Conservation (phyloP, 345 rosid species). For the Physaria fendleri region DNA sequence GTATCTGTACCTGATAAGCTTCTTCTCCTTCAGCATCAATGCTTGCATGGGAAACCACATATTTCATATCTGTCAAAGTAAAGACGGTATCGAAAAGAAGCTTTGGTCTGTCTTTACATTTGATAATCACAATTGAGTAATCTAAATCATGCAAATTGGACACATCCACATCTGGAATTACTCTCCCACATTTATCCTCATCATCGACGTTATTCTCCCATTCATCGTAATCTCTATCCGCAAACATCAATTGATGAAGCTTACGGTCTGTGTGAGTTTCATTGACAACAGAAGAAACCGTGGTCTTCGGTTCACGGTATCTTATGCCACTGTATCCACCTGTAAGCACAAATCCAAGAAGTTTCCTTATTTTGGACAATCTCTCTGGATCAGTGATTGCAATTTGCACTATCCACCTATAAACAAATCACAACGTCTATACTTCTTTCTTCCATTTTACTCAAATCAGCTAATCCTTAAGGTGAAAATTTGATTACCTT, state of each 20-base stretch:
- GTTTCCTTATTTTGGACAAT: constrained; percentile 56
- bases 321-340: constrained; percentile 51
- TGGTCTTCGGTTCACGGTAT: constrained; percentile 55
- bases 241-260: constrained; percentile 97
- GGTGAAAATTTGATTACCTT: constrained; percentile 29
- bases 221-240: constrained; percentile 79
- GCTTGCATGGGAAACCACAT: constrained; percentile 83
- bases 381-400: constrained; percentile 61
- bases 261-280: constrained; percentile 64
- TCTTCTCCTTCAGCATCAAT: constrained; percentile 61
- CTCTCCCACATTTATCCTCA: constrained; percentile 31
- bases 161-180: constrained; percentile 62
- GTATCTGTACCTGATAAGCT: constrained; percentile 55
- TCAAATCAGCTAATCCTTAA: neutral
- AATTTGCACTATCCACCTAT: constrained; percentile 89
- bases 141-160: constrained; percentile 68
- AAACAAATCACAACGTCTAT: constrained; percentile 4
- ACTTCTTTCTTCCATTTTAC: neutral
- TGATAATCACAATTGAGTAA: constrained; percentile 73
- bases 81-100: constrained; percentile 86
- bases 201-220: constrained; percentile 34
- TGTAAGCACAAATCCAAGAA: constrained; percentile 64
- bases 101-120: constrained; percentile 84
- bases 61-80: constrained; percentile 89
- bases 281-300: constrained; percentile 41